A percentile compares a stretch with the other conserved stretches of the same genome.
phyloP scores from a whole-genome alignment of 306 rosid species.

The Rosa persica region DNA sequence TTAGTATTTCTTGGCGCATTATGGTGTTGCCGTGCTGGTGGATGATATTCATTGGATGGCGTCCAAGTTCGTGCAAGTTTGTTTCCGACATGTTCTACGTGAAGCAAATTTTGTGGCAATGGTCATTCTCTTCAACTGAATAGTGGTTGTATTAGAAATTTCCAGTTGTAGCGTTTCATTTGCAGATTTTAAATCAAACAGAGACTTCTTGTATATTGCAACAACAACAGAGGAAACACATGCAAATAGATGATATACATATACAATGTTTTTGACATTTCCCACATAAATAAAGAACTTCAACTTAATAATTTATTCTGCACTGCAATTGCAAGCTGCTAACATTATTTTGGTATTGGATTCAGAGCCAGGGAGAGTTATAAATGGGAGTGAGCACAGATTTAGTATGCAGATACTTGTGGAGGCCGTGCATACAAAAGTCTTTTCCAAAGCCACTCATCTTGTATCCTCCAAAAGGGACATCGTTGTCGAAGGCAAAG shows the following conservation, averaged over 20 bases:
- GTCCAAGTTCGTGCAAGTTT: too few species aligned
- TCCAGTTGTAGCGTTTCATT: neutral
- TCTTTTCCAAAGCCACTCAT: slow-evolving; percentile 92
- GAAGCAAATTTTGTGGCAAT: too few species aligned
- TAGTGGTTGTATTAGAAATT: too few species aligned
- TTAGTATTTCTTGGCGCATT: too few species aligned
- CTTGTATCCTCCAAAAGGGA: slow-evolving; percentile 81
- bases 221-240: neutral
- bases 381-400: slow-evolving; percentile 75
- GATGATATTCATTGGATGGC: too few species aligned
- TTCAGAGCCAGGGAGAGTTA: slow-evolving; percentile 86
- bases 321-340: neutral
- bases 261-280: neutral
- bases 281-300: neutral
- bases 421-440: slow-evolving; percentile 51
- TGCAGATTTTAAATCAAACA: neutral
- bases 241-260: neutral
- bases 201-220: neutral
- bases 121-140: too few species aligned
- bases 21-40: too few species aligned
- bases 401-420: slow-evolving; percentile 71
- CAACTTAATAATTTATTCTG: neutral
- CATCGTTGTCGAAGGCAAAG: slow-evolving; percentile 52
- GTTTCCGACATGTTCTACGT: too few species aligned
- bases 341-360: neutral